These are phyloP conservation scores for Brassica balearica DNA, from an alignment of 441 rosid species.

Conservation along the genomic window DNA sequence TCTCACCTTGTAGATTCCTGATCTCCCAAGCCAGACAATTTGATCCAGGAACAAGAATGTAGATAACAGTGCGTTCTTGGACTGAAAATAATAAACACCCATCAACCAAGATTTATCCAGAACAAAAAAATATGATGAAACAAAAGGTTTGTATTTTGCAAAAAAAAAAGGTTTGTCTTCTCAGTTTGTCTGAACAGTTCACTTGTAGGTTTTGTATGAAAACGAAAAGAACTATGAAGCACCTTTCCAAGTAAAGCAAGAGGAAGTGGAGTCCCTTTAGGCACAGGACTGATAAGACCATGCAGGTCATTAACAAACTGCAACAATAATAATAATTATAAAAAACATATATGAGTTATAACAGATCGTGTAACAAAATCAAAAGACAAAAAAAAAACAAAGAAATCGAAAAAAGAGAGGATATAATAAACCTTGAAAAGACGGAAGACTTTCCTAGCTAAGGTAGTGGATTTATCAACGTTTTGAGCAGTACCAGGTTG, in stretches of 20 bases:
- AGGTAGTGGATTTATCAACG: conserved; percentile 89
- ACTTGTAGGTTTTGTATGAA: neutral
- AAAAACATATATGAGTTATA: neutral
- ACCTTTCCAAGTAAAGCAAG: conserved; percentile 87
- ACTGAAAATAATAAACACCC: conserved; percentile 54
- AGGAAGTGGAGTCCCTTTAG: conserved; percentile 89
- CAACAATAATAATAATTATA: conserved; percentile 18
- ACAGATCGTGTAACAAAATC: conserved; percentile 3
- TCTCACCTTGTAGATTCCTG: conserved; percentile 86
- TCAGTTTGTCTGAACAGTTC: neutral
- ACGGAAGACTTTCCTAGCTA: conserved; percentile 95
- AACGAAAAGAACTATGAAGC: neutral
- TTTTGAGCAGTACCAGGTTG: conserved; percentile 89
- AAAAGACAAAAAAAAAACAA: neutral
- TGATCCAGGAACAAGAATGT: conserved; percentile 95
- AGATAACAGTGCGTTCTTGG: conserved; percentile 82
- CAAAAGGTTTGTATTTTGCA: too few relatives aligned
- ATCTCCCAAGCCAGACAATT: conserved; percentile 87
- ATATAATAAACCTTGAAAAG: conserved; percentile 68
- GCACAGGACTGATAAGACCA: conserved; percentile 80
- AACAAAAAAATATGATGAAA: too few relatives aligned
- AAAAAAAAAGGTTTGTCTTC: too few relatives aligned
- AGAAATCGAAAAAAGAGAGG: neutral
- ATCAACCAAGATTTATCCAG: neutral
- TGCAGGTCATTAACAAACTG: conserved; percentile 96